Conservation (phyloP, 208 protist genomes). For the Crithidia brevicula region DNA sequence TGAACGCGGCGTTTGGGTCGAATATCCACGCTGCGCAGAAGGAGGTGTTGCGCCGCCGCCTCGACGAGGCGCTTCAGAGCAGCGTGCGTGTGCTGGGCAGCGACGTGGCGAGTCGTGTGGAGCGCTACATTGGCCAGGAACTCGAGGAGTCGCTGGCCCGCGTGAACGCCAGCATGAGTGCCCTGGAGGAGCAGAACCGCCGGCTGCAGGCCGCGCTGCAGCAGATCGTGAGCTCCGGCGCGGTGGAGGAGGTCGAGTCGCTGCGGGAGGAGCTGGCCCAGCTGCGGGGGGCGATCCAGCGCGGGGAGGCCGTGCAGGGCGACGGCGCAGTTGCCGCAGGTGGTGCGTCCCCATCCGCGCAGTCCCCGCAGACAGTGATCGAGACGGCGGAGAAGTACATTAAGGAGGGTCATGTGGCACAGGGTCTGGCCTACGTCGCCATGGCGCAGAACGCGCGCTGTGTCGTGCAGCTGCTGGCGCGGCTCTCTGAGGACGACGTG, state of each 20-base stretch:
- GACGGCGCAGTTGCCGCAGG: constrained; percentile 3
- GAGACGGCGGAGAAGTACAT: constrained; percentile 51
- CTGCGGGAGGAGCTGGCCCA: constrained; percentile 45
- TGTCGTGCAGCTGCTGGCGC: constrained; percentile 49
- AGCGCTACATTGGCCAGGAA: constrained; percentile 57
- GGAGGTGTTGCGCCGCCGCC: constrained; percentile 57
- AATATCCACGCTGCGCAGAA: constrained; percentile 60
- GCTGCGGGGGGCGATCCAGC: constrained; percentile 22
- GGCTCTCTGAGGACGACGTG: constrained; percentile 38
- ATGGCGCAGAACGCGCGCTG: constrained; percentile 49
- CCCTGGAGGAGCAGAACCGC: constrained; percentile 69
- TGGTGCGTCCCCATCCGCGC: constrained; percentile 12
- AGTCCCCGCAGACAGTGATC: constrained; percentile 68
- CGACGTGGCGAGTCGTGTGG: constrained; percentile 55
- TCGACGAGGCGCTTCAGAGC: constrained; percentile 76
- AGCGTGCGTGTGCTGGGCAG: constrained; percentile 55
- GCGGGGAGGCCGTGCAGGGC: constrained; percentile 8
- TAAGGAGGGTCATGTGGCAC: constrained; percentile 36
- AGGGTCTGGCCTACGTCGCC: constrained; percentile 58
- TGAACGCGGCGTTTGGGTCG: constrained; percentile 56
- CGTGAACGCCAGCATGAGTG: constrained; percentile 51
- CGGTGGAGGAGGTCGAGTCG: constrained; percentile 52
- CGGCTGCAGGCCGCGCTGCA: constrained; percentile 59
- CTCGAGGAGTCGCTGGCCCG: constrained; percentile 50
- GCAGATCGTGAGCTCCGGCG: constrained; percentile 53